Percentiles rank a stretch among this genome's conserved stretches.
Evolutionary conservation across 495 filamentous ascomycete genomes (phyloP).

Genomic region (Chaetomium fimeti): DNA sequence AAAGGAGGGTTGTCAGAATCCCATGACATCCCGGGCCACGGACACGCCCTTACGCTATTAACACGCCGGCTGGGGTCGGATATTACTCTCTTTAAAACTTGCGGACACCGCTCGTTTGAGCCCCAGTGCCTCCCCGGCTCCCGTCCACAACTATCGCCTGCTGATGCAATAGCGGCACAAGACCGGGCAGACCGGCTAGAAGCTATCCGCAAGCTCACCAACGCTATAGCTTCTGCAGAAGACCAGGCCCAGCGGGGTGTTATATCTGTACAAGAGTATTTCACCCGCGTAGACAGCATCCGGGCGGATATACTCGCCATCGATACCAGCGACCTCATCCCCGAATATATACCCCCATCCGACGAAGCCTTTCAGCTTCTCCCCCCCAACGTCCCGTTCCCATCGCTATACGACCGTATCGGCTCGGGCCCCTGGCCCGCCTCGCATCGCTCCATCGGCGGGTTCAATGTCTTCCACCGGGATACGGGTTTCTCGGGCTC

Average conservation of each 20-base stretch:
- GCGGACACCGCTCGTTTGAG: neutral
- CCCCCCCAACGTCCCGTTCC: neutral
- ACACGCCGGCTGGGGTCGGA: neutral
- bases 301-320: neutral
- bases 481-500: neutral
- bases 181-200: neutral
- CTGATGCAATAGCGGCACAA: neutral
- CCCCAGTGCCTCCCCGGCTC: neutral
- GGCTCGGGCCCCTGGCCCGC: conserved; percentile 5
- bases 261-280: neutral
- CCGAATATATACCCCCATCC: neutral
- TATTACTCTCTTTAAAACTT: neutral
- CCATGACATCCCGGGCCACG: neutral
- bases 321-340: neutral
- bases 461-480: neutral
- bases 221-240: neutral
- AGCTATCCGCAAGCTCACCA: neutral
- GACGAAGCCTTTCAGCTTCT: too few species aligned
- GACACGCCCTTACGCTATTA: neutral
- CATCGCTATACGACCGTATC: neutral
- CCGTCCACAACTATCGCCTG: neutral
- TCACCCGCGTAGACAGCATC: neutral
- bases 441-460: neutral
- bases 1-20: neutral
- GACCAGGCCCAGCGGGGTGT: neutral